Evolutionary conservation across 169 alveolate genomes (phyloP), one percentile per base, ranked within the genome.

Genomic region (Cryptosporidium viatorum): DNA sequence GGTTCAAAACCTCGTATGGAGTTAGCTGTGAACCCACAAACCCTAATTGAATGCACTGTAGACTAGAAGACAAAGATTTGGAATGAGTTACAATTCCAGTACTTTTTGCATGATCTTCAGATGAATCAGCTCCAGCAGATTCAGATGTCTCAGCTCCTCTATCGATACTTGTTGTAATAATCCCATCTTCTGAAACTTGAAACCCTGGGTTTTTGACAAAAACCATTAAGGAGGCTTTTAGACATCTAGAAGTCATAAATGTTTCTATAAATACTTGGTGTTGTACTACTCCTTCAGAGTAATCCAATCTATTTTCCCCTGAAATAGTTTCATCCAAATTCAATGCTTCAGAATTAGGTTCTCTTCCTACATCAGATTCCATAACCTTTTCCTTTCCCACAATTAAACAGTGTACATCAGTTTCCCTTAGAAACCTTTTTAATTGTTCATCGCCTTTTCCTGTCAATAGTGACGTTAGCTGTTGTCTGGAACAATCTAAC

Each of bases 401-500:
- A 10, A 94, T 94, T 65, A 94, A 87, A 16, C 91, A 84, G 55
- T 92, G 93, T 48, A 91, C 87, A 80, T 93, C 94, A 51, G 91
- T 86, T 55, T 94, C 96, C 21, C 85, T 71, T n/a, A 94, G 35
- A 80, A 93, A 94, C 18, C 89, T 86, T 71, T 87, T 84, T 73
- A 94, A 84, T 62, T 91, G 93, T 18, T 91, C 93, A 60, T 94
- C 94, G 50, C 91, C 94, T 67, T 80, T 85, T 51, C 93, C 92
- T 16, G 95, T 92, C 48, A 94, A 91, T 52, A 94, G 86, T 59
- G 93, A 71, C 85, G 92, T 94, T 55, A 94, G 84, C 74, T 92
- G 92, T 91, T 92, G 94, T 70, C 96, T 73, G 55, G 95, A 91
- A 84, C 96, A 94, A 52, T 92, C 95, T 68, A 94, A 91, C 39